Evolutionary conservation across 768 basidiomycete genomes (phyloP), one percentile per base, ranked within the genome.

Genomic region (Podaxis rugospora): DNA sequence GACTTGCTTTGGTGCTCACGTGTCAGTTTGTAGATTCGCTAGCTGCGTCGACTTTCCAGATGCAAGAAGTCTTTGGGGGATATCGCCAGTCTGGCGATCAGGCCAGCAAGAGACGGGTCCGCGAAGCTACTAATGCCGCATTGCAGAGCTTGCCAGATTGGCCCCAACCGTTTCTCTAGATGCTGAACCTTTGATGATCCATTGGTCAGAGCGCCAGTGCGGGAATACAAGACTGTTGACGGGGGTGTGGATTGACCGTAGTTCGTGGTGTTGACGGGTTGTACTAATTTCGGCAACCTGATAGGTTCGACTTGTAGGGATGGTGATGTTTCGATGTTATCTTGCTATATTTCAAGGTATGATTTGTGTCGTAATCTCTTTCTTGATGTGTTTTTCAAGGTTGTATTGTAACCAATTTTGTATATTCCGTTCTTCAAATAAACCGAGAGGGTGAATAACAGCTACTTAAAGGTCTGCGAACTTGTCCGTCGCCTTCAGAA

Each of bases 101-200:
- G 27, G 83, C 88, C 5, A 88, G 89, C 67, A 92, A 90, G 70
- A 78, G 78, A 21, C 83, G 90, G 23, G 91, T 93, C 9, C 83
- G 89, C 35, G 90, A 93, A 70, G 84, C 87, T 2, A 86, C 85
- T 53, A 93, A 93, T 67, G 89, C 89, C 11, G 88, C 91, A 5
- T 69, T 93, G 50, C 77, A 78, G 42, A 79, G 80, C 44, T 72
- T 92, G n/a, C 90, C 91, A 1, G 88, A 89, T 62, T 93, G 87
- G 86, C 91, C 91, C 9, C 72, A 75, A 51, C 68, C 73, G 13
- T 76, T 60, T 16, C 11, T 36, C 13, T 60, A 51, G 50, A 52
- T 37, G 21, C n/a, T 18, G 16, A 44, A 44, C 5, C 16, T 18
- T 42, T n/a, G 42, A 44, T 18, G 32, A 44, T 44, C 2, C 18